Evolutionary conservation across 2,329 filamentous ascomycete genomes (phyloP).

Genomic region (Chalara sp.): DNA sequence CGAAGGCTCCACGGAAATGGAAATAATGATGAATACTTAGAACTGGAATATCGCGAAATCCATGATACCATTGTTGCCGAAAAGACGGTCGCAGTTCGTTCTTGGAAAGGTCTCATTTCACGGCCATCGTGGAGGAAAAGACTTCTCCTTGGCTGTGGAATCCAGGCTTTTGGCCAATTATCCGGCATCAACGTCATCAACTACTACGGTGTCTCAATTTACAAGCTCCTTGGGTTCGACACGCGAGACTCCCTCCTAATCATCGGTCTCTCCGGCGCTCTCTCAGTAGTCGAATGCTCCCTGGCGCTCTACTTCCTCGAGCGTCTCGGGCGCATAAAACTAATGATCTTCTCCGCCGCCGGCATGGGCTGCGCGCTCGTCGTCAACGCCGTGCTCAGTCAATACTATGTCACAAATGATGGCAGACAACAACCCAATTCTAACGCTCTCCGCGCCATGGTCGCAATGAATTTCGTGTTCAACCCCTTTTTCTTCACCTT

Average conservation of each 20-base stretch:
- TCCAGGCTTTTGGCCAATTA: not conserved
- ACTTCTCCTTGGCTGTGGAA: not conserved
- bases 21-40: too few relatives aligned
- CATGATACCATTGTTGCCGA: too few relatives aligned
- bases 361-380: not conserved
- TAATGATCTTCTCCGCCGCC: constrained; percentile 14
- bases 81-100: not conserved
- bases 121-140: constrained; percentile 3
- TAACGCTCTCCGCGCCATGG: not conserved
- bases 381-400: not conserved
- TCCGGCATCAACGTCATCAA: constrained; percentile 6
- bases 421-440: constrained; percentile 32
- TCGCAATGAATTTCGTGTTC: constrained; percentile 3
- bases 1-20: not conserved
- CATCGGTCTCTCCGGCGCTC: not conserved
- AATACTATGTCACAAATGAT: not conserved
- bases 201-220: constrained; percentile 8
- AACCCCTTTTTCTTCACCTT: constrained; percentile 4
- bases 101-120: not conserved
- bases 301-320: constrained; percentile 3
- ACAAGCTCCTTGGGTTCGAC: constrained; percentile 6
- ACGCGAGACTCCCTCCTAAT: constrained; percentile 1
- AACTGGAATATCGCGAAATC: too few relatives aligned
- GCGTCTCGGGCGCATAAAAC: constrained; percentile 1
- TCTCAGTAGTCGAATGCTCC: constrained; percentile 2